Percentiles rank a stretch among this genome's conserved stretches.
These are phyloP conservation scores for Beauveria scarabaeidicola DNA, from an alignment of 2,329 filamentous ascomycete species.

Conservation along the genomic window DNA sequence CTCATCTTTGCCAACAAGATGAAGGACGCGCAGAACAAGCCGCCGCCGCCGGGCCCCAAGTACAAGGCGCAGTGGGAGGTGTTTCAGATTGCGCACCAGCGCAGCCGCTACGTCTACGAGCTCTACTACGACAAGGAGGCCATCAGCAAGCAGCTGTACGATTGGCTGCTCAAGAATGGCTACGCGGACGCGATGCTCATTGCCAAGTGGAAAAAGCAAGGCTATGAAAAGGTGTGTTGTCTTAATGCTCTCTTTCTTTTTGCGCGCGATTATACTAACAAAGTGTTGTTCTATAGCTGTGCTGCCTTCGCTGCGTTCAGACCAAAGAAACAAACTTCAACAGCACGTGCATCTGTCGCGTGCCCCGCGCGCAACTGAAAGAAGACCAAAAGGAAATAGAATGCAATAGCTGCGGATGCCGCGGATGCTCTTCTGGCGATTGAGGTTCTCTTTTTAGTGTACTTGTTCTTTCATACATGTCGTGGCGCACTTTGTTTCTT, in stretches of 20 bases:
- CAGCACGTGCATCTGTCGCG: slow-evolving; percentile 92
- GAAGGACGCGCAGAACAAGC: slow-evolving; percentile 90
- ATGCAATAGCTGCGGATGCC: slow-evolving; percentile 91
- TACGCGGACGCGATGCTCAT: slow-evolving; percentile 95
- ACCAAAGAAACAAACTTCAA: slow-evolving; percentile 99
- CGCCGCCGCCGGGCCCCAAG: slow-evolving; percentile 68
- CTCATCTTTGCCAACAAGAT: slow-evolving; percentile 84
- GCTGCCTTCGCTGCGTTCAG: slow-evolving; percentile 91
- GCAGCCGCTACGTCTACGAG: slow-evolving; percentile 89
- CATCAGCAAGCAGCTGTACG: slow-evolving; percentile 85
- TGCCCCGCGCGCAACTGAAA: slow-evolving; percentile 82
- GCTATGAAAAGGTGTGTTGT: slow-evolving; percentile 79
- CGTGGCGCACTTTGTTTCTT: background rate
- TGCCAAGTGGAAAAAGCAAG: slow-evolving; percentile 99
- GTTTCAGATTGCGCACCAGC: slow-evolving; percentile 93
- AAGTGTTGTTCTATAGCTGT: slow-evolving; percentile 49
- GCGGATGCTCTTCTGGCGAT: slow-evolving; percentile 81
- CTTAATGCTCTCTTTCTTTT: background rate
- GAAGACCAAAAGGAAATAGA: slow-evolving; percentile 75
- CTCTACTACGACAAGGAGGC: slow-evolving; percentile 97
- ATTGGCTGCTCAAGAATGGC: slow-evolving; percentile 92
- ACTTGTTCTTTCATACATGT: background rate
- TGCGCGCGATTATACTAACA: slow-evolving; percentile 17
- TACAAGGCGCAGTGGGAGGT: slow-evolving; percentile 95
- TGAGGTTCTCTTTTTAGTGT: slow-evolving; percentile 28